Conservation (phyloP, 1,284 basidiomycete genomes). For the Ganoderma sinense region DNA sequence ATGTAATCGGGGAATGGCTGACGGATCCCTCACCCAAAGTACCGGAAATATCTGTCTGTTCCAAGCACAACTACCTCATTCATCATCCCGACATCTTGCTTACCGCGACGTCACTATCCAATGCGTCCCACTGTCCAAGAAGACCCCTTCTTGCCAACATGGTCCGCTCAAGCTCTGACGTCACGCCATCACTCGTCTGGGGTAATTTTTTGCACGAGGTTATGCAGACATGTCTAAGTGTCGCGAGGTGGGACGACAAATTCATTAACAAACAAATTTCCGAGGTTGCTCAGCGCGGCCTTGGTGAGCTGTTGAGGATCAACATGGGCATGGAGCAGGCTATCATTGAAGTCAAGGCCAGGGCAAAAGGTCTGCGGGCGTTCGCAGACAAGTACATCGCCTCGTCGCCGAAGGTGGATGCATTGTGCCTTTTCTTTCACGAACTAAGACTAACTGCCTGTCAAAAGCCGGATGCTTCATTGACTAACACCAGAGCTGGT, state of each 20-base stretch:
- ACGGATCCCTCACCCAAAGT: slow-evolving; percentile 36
- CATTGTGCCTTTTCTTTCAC: not conserved
- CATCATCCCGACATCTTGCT: slow-evolving; percentile 91
- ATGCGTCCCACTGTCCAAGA: slow-evolving; percentile 81
- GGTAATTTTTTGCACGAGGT: slow-evolving; percentile 92
- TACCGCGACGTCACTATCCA: slow-evolving; percentile 88
- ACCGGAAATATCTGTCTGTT: slow-evolving; percentile 63
- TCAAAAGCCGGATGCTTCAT: slow-evolving; percentile 64
- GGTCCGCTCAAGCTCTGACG: slow-evolving; percentile 64
- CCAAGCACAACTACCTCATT: slow-evolving; percentile 72
- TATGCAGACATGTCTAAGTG: slow-evolving; percentile 78
- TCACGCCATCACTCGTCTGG: slow-evolving; percentile 79
- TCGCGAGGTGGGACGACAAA: slow-evolving; percentile 64
- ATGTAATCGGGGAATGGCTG: slow-evolving; percentile 66
- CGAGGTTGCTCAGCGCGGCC: slow-evolving; percentile 55
- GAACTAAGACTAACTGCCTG: slow-evolving; percentile 12
- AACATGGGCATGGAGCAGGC: slow-evolving; percentile 69
- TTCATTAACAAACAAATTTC: slow-evolving; percentile 67
- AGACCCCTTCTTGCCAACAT: slow-evolving; percentile 78
- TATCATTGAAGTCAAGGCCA: slow-evolving; percentile 62
- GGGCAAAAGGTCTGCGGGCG: slow-evolving; percentile 68
- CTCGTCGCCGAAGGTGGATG: slow-evolving; percentile 62
- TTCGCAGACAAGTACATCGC: slow-evolving; percentile 75
- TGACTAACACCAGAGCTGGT: slow-evolving; percentile 68
- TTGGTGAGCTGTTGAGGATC: slow-evolving; percentile 70